Evolutionary conservation across 345 rosid species (phyloP).

Genomic region (Heritiera littoralis): DNA sequence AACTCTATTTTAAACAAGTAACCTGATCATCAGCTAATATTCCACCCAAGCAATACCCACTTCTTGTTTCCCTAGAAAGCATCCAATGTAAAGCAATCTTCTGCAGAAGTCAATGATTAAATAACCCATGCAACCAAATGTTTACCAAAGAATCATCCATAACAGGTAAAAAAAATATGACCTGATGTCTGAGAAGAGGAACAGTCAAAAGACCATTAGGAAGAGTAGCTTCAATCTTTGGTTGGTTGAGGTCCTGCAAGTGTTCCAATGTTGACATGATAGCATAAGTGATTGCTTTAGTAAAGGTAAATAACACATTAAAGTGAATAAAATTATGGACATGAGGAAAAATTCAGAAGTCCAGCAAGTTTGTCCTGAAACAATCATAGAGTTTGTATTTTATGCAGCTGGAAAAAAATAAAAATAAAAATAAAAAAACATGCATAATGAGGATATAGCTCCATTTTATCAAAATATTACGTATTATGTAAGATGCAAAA

Average conservation of each 20-base stretch:
- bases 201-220: conserved; percentile 88
- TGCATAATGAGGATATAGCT: conserved; percentile 1
- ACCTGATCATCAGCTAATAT: conserved; percentile 99
- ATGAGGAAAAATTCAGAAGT: neutral
- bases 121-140: conserved; percentile 7
- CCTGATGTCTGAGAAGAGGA: conserved; percentile 93
- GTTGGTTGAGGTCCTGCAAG: conserved; percentile 84
- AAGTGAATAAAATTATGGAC: neutral
- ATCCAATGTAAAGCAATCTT: conserved; percentile 98
- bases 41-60: conserved; percentile 85
- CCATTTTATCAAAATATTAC: neutral
- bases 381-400: conserved; percentile 2
- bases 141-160: conserved; percentile 10
- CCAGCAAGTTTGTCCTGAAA: neutral
- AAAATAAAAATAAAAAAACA: too few species aligned
- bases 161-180: conserved; percentile 31
- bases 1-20: conserved; percentile 15
- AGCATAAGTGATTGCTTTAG: neutral
- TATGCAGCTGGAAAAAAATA: neutral
- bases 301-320: neutral
- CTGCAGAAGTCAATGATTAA: conserved; percentile 45
- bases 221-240: conserved; percentile 62
- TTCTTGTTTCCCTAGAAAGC: conserved; percentile 90
- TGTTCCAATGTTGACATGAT: neutral
- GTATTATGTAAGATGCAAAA: neutral